Conservation (phyloP, 2,329 filamentous ascomycete species). For the Alternaria conjuncta region DNA sequence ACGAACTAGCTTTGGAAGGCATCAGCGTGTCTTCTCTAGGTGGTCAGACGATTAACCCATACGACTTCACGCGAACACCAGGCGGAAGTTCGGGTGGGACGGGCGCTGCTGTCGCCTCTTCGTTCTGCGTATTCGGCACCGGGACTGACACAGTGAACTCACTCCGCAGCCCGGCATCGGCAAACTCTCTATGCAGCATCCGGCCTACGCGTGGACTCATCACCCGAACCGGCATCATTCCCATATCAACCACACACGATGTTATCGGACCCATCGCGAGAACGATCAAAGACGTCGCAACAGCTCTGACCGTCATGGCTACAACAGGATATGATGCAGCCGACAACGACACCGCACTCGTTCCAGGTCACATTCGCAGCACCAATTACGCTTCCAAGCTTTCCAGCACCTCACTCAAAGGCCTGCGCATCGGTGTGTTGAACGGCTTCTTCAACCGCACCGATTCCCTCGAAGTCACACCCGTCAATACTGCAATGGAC, state of each 20-base stretch:
- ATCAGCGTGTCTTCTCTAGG: constrained; percentile 67
- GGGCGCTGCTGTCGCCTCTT: constrained; percentile 65
- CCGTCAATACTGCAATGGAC: constrained; percentile 63
- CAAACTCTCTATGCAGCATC: constrained; percentile 66
- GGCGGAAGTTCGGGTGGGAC: constrained; percentile 70
- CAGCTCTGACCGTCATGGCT: constrained; percentile 61
- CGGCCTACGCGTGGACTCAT: constrained; percentile 64
- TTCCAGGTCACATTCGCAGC: constrained; percentile 50
- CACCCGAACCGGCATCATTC: constrained; percentile 59
- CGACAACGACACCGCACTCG: constrained; percentile 61
- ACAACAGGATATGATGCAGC: constrained; percentile 57
- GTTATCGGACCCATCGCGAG: constrained; percentile 62
- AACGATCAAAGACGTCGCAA: constrained; percentile 58
- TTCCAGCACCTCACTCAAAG: constrained; percentile 42
- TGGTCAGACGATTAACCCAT: constrained; percentile 71
- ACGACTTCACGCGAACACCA: constrained; percentile 69
- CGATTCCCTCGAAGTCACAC: constrained; percentile 59
- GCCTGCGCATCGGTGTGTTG: constrained; percentile 57
- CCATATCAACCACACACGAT: constrained; percentile 65
- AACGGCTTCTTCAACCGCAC: constrained; percentile 66
- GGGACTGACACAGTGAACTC: constrained; percentile 70
- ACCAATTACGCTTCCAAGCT: constrained; percentile 58
- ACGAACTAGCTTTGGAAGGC: constrained; percentile 70
- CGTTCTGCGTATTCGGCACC: constrained; percentile 64
- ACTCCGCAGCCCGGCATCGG: constrained; percentile 64